These are phyloP conservation scores for Hyaloscypha hepaticicola DNA, from an alignment of 495 filamentous ascomycete species.

Conservation along the genomic window DNA sequence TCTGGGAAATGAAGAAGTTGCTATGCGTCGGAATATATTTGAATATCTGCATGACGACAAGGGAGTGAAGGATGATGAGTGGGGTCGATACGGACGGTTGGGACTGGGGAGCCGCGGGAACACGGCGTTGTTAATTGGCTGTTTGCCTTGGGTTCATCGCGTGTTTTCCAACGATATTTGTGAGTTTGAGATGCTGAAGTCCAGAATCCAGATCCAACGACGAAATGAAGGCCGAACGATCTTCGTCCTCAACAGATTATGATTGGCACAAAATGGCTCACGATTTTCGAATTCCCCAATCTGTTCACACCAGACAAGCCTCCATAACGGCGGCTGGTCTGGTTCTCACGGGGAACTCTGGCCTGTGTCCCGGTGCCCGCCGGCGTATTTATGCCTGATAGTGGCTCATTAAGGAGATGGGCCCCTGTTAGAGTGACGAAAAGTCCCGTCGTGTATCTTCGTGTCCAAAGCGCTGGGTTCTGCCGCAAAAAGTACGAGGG, in stretches of 20 bases:
- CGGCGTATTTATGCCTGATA: not conserved
- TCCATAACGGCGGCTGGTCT: not conserved
- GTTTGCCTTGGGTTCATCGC: not conserved
- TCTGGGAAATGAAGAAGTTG: not conserved
- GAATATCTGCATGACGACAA: slow-evolving; percentile 1
- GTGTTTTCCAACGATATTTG: too few relatives aligned
- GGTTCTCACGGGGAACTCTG: not conserved
- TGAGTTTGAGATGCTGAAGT: too few relatives aligned
- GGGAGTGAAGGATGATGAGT: slow-evolving; percentile 4
- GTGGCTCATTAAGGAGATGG: not conserved
- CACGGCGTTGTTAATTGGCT: not conserved
- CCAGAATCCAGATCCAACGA: too few relatives aligned
- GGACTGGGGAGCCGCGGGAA: not conserved
- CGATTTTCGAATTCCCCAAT: too few relatives aligned
- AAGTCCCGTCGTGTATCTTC: not conserved
- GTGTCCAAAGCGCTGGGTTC: slow-evolving; percentile 18
- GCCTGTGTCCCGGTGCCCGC: not conserved
- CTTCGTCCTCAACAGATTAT: too few relatives aligned
- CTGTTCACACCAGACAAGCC: not conserved
- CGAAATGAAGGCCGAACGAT: too few relatives aligned
- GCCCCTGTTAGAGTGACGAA: not conserved
- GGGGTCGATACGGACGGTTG: not conserved
- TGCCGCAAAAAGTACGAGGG: not conserved
- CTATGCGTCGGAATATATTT: slow-evolving; percentile 3
- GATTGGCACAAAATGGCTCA: too few relatives aligned